Evolutionary conservation across 495 filamentous ascomycete genomes (phyloP).

Genomic region (Annulohypoxylon stygium): DNA sequence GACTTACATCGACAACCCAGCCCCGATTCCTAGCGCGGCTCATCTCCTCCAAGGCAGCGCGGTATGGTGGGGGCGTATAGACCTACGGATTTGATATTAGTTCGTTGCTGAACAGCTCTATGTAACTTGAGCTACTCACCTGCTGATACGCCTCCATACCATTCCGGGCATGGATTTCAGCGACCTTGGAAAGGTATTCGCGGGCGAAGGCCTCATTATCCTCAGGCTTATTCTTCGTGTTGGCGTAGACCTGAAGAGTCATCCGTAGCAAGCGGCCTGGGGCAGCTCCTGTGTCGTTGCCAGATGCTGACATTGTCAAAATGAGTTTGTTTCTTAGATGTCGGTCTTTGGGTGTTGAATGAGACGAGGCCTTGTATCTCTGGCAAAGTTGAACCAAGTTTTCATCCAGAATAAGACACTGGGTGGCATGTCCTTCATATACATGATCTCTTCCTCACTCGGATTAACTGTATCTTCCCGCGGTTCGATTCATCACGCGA

Average conservation of each 20-base stretch:
- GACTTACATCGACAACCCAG: conserved; percentile 26
- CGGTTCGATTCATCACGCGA: not conserved
- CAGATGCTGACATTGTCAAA: not conserved
- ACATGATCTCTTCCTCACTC: not conserved
- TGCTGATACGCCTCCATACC: conserved; percentile 28
- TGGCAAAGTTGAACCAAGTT: not conserved
- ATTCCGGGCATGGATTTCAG: conserved; percentile 12
- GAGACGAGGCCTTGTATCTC: not conserved
- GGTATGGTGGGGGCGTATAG: conserved; percentile 6
- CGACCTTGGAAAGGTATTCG: conserved; percentile 17
- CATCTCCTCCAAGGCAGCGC: conserved; percentile 22
- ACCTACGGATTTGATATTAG: not conserved
- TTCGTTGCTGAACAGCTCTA: not conserved
- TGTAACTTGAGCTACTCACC: not conserved
- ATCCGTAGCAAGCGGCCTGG: conserved; percentile 11
- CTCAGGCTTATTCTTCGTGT: conserved; percentile 16
- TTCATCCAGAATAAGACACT: not conserved
- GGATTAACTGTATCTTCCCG: not conserved
- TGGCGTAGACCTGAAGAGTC: conserved; percentile 20
- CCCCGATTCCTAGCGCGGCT: conserved; percentile 6
- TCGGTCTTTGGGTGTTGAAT: no score
- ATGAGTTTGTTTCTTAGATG: not conserved
- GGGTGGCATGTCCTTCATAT: not conserved
- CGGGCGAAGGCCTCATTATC: conserved; percentile 24
- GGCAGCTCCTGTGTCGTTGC: not conserved